These are phyloP conservation scores for Nicotiana noctiflora DNA, from an alignment of 257 asterid genomes.

Conservation along the genomic window DNA sequence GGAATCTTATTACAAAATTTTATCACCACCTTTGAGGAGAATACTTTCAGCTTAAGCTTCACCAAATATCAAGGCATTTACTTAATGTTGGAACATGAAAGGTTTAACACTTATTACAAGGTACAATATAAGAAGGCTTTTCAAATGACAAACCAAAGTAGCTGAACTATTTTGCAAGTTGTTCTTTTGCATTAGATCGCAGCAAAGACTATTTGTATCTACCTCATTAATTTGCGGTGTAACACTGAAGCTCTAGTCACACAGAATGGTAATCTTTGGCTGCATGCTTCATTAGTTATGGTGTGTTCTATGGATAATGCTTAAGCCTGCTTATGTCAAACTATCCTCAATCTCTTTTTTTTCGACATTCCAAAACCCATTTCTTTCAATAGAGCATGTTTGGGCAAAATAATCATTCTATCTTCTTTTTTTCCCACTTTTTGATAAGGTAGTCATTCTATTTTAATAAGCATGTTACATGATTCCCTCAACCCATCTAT, in stretches of 20 bases:
- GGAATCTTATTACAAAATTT: background rate
- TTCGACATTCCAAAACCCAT: background rate
- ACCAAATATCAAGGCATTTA: background rate
- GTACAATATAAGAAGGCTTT: background rate
- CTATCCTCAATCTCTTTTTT: too few species aligned
- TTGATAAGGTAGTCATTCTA: background rate
- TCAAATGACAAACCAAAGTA: background rate
- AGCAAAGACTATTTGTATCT: background rate
- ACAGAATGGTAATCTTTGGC: background rate
- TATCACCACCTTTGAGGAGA: background rate
- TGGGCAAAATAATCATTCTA: background rate
- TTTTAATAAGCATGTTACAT: background rate
- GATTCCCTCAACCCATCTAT: background rate
- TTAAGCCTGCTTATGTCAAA: too few species aligned
- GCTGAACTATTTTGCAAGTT: background rate
- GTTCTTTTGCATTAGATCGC: background rate
- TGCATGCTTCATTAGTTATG: background rate
- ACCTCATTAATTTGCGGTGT: slow-evolving; percentile 4
- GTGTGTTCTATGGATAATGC: background rate
- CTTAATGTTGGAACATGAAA: background rate
- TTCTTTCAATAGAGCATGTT: background rate
- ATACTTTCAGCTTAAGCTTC: background rate
- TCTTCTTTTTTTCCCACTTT: background rate
- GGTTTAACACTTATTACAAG: background rate
- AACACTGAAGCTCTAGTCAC: background rate